Base-by-base conservation (phyloP, 176 grass and related monocot genomes). In the Dendrocalamus sinicus region DNA sequence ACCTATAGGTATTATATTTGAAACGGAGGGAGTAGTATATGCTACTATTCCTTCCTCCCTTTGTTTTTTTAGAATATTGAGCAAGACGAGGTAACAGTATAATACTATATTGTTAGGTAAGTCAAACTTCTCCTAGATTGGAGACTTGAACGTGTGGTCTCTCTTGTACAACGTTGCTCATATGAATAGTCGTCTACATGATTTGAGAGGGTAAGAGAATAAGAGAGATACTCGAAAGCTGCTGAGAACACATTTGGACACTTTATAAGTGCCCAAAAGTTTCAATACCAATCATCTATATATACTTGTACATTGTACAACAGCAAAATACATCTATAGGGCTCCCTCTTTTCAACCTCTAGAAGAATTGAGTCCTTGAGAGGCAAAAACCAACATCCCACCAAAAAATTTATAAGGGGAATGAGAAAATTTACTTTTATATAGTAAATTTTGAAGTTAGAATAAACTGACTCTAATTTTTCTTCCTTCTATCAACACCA, bases 371-470 rank as follows among this genome's bases (percentile, higher is more conserved):
- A 70, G 55, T 61, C 66, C 44, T 51, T n/a, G 8, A 54, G 74
- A 84, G 67, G 55, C 1, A 7, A 62, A 77, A 39, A 62, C 19
- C 2, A 20, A 64, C 23, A 64, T 0, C 12, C 8, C 0, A 73
- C 0, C 6, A 40, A 75, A 65, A 55, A 74, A 17, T 16, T 8
- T 58, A 3, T 13, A 13, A 20, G 20, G 20, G 20, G 8, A 24
- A 43, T 10, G 2, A 75, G 0, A 26, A 85, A 70, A 6, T 90
- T 24, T 24, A 48, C 84, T 51, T 62, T 12, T 45, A 6, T 30
- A 28, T 57, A 32, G 26, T 63, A 7, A 47, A 24, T 54, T 90
- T 77, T 70, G 35, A 24, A 40, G 88, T 86, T 67, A 82, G 79
- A 72, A 22, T 40, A 16, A 44, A 30, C 63, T 46, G 64, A 16